Percentiles rank a stretch among this genome's conserved stretches.
Conservation (phyloP, 2,329 filamentous ascomycete genomes). For the Mycosphaerella sp. region DNA sequence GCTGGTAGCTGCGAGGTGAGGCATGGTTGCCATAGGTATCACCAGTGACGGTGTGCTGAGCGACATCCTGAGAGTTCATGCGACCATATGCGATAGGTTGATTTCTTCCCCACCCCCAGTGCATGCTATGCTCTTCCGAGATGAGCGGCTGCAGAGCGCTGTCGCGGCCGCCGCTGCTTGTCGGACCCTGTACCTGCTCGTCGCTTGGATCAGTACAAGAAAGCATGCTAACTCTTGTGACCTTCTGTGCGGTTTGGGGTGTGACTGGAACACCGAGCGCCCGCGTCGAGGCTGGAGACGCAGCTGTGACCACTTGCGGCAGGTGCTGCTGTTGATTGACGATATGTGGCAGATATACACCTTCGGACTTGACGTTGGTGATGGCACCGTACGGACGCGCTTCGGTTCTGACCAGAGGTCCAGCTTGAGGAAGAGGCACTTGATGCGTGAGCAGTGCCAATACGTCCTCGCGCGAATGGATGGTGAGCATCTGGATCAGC, state of each 20-base stretch:
- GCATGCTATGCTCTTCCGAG: background rate
- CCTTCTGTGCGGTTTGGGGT: conserved; percentile 1
- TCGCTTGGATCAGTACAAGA: background rate
- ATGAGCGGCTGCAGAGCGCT: background rate
- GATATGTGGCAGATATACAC: background rate
- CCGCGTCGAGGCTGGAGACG: background rate
- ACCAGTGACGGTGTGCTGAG: background rate
- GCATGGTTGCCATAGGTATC: background rate
- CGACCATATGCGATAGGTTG: background rate
- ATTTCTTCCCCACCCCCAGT: too few species aligned
- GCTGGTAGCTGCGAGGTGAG: background rate
- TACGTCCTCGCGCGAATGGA: background rate
- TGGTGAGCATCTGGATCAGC: background rate
- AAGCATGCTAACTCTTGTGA: background rate
- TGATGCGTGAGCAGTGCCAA: background rate
- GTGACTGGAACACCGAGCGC: background rate
- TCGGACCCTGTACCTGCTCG: background rate
- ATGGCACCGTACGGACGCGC: background rate
- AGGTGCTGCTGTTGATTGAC: background rate
- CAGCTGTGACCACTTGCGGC: background rate
- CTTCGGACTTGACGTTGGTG: background rate
- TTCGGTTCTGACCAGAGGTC: background rate
- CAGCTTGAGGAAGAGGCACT: background rate
- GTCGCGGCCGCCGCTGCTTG: background rate
- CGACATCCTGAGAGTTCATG: background rate